Base-by-base conservation (phyloP, 2,329 filamentous ascomycete species). In the Ophiocordyceps robertsii region DNA sequence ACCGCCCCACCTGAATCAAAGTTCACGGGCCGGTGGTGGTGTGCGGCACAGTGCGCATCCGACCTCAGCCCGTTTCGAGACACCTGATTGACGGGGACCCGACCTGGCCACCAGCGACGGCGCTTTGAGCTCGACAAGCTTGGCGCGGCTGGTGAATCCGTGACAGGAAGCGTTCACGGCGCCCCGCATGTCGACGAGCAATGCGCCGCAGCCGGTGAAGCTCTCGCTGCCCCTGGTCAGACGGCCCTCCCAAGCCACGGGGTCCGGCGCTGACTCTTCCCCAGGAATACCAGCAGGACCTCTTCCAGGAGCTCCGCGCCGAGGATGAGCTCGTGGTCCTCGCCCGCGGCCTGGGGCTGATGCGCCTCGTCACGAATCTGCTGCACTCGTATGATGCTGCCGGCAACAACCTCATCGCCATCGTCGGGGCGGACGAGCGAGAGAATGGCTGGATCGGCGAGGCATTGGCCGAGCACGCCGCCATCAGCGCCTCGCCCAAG, bases 361-460 rank as follows among this genome's bases (percentile, higher is more conserved):
- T 95, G 60, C 86, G 88, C 51, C 77, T 98, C 44, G 76, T 95
- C 56, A 93, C 87, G n/a, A 98, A 96, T 59, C 75, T 98, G 33
- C 77, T 98, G 27, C 92, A 98, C 63, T 89, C 89, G 17, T 95
- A 95, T 65, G 92, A 98, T 72, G 89, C 88, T 1, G 87, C 87
- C 4, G 92, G 92, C 13, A 93, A 92, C 64, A 96, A 94, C 56
- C 69, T 98, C 43, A 81, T 98, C 39, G 70, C 98, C 37, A 66
- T 98, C 17, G 79, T 96, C 36, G 89, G 88, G 10, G 89, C 92
- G 31, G 84, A 92, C 46, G 88, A 95, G 30, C 79, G 85, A 46
- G 92, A 98, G 58, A 95, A 95, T 75, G 81, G 82, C 43, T 96
- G 90, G 89, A 88, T 98, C 46, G 92, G 92, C 51, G 92, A 96